Evolutionary conservation across 345 rosid species (phyloP).

Genomic region (Acer yangbiense): DNA sequence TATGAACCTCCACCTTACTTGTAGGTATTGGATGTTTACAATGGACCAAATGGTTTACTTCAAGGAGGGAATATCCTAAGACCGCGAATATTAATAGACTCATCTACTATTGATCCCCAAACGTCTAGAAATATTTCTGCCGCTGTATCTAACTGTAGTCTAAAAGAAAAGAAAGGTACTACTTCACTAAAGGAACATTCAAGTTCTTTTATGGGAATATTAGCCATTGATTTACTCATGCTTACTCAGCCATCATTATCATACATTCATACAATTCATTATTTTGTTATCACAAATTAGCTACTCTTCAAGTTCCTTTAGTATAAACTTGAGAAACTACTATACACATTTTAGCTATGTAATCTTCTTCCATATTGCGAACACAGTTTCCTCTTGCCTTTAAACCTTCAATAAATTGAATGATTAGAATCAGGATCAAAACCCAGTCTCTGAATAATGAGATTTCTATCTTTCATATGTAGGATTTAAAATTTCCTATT

Average conservation of each 20-base stretch:
- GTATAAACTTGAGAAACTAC: neutral
- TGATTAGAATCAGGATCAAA: neutral
- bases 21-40: constrained; percentile 87
- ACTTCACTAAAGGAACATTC: neutral
- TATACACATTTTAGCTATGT: neutral
- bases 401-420: neutral
- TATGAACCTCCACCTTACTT: constrained; percentile 21
- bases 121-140: constrained; percentile 72
- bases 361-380: neutral
- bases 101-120: constrained; percentile 92
- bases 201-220: neutral
- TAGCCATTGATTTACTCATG: neutral
- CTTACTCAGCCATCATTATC: neutral
- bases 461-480: neutral
- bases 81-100: constrained; percentile 74
- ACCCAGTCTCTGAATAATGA: neutral
- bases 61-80: constrained; percentile 52
- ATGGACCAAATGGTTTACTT: constrained; percentile 78
- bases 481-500: neutral
- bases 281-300: neutral
- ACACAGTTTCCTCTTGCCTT: neutral
- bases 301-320: neutral
- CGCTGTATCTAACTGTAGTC: constrained; percentile 53
- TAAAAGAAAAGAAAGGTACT: constrained; percentile 69
- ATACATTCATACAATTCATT: neutral